Percentiles rank a stretch among this genome's conserved stretches.
Evolutionary conservation across 2,329 filamentous ascomycete species (phyloP).

Genomic region (Rutstroemia sydowiana): DNA sequence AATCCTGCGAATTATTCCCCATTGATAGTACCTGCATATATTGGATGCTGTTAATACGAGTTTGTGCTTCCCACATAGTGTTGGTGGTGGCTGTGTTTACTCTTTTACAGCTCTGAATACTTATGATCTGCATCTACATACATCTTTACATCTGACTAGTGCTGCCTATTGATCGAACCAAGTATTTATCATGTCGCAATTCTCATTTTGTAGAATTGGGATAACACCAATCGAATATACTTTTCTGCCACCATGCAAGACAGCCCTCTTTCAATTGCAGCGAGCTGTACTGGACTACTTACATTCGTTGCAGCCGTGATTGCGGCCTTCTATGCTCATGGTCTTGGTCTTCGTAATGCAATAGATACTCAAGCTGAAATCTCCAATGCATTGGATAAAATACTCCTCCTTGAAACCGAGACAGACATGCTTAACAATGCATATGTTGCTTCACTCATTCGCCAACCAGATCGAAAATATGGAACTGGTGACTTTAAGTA

Average conservation of each 20-base stretch:
- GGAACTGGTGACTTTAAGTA: slow-evolving; percentile 19
- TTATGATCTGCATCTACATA: neutral
- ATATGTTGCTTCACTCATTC: slow-evolving; percentile 16
- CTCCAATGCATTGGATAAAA: slow-evolving; percentile 17
- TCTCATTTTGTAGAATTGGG: too few relatives aligned
- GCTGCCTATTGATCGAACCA: neutral
- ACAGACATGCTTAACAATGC: slow-evolving; percentile 21
- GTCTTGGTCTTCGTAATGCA: slow-evolving; percentile 16
- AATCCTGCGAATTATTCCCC: neutral
- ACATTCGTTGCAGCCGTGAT: slow-evolving; percentile 18
- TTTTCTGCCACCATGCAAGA: slow-evolving; percentile 1
- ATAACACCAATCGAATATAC: neutral
- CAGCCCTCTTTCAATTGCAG: slow-evolving; percentile 12
- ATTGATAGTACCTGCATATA: slow-evolving; percentile 9
- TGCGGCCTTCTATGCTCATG: slow-evolving; percentile 17
- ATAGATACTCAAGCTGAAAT: slow-evolving; percentile 20
- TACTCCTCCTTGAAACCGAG: slow-evolving; percentile 18
- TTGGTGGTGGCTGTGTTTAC: slow-evolving; percentile 3
- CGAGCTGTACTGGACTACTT: slow-evolving; percentile 17
- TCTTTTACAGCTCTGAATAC: neutral
- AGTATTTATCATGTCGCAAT: too few relatives aligned
- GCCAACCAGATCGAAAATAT: slow-evolving; percentile 16
- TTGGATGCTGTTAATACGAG: neutral
- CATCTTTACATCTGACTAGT: too few relatives aligned
- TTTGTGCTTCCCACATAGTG: neutral